phyloP scores from a whole-genome alignment of 257 asterid genomes.

The Agastache rugosa region DNA sequence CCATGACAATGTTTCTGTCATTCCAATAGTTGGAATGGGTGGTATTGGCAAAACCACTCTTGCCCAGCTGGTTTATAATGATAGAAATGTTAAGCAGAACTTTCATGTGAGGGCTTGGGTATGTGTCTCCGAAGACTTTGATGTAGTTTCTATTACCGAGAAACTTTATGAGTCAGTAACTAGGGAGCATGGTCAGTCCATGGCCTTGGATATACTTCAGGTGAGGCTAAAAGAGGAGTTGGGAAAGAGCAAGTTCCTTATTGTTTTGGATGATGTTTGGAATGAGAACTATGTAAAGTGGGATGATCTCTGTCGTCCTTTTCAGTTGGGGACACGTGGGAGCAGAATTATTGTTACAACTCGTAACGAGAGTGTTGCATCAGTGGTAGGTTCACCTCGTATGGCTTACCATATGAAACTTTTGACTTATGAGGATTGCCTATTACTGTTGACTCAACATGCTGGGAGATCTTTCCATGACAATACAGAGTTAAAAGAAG shows the following conservation, averaged over 20 bases:
- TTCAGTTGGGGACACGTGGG: slow-evolving; percentile 50
- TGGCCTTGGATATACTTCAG: slow-evolving; percentile 54
- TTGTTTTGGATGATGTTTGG: slow-evolving; percentile 73
- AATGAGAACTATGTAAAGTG: slow-evolving; percentile 45
- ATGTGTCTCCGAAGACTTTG: slow-evolving; percentile 57
- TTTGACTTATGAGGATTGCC: slow-evolving; percentile 56
- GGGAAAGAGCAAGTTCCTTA: slow-evolving; percentile 52
- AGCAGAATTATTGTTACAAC: slow-evolving; percentile 69
- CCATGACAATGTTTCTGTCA: slow-evolving; percentile 44
- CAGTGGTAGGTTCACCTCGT: slow-evolving; percentile 51
- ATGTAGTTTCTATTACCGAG: slow-evolving; percentile 51
- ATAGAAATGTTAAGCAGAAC: slow-evolving; percentile 37
- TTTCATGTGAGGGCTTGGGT: slow-evolving; percentile 57
- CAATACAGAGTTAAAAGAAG: slow-evolving; percentile 38
- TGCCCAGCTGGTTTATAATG: slow-evolving; percentile 58
- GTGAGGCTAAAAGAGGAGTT: slow-evolving; percentile 51
- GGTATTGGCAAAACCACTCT: slow-evolving; percentile 73
- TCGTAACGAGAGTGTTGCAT: slow-evolving; percentile 51
- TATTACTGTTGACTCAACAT: slow-evolving; percentile 51
- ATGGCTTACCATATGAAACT: slow-evolving; percentile 55
- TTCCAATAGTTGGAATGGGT: slow-evolving; percentile 78
- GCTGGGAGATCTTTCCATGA: slow-evolving; percentile 46
- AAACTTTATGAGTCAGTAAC: slow-evolving; percentile 45
- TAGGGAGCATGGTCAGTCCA: slow-evolving; percentile 22
- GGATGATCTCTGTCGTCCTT: slow-evolving; percentile 46